These are phyloP conservation scores for Gymnopilus dilepis DNA, from an alignment of 768 basidiomycete species.

Conservation along the genomic window DNA sequence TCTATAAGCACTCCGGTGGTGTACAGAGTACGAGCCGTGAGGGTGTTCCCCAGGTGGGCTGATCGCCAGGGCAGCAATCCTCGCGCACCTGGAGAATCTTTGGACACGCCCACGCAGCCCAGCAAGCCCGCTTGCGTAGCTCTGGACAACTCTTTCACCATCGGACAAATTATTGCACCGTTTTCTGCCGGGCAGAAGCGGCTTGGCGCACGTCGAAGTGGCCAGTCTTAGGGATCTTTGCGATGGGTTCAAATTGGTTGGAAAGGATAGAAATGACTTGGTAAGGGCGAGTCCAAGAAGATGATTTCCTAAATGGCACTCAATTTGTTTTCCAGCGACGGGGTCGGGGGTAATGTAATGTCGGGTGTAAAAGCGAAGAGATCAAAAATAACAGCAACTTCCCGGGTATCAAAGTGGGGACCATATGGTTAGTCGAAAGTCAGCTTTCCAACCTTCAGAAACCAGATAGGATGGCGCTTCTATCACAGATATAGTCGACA, in stretches of 20 bases:
- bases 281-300: background rate
- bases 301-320: background rate
- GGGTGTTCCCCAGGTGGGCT: background rate
- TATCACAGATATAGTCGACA: constrained; percentile 2
- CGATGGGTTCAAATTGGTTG: background rate
- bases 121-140: background rate
- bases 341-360: background rate
- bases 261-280: background rate
- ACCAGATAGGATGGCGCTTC: background rate
- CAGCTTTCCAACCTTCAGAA: background rate
- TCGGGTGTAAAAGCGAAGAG: background rate
- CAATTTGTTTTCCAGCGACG: background rate
- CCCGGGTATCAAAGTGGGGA: background rate
- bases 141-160: background rate
- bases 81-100: background rate
- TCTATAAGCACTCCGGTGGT: background rate
- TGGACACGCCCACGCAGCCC: background rate
- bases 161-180: background rate
- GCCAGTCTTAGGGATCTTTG: background rate
- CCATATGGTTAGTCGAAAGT: constrained; percentile 1
- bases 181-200: background rate
- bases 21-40: background rate
- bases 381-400: background rate
- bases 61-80: constrained; percentile 1
- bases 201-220: background rate